phyloP scores from a whole-genome alignment of 1,139 yeast species.

The Starmera stellimalicola region DNA sequence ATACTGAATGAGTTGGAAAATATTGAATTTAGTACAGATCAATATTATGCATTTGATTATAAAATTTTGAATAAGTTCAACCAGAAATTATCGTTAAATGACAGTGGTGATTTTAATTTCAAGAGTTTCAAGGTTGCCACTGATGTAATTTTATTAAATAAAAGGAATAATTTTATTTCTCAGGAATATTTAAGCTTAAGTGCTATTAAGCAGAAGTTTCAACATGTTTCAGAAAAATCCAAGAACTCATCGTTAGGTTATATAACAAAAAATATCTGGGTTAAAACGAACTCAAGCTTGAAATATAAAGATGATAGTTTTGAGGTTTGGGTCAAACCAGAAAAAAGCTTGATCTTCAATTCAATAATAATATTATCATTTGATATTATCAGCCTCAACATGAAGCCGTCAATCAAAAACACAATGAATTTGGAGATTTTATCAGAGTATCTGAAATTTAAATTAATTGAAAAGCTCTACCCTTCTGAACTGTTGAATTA shows the following conservation, averaged over 20 bases:
- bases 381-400: slow-evolving; percentile 27
- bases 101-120: not conserved
- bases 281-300: slow-evolving; percentile 22
- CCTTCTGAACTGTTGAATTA: slow-evolving; percentile 42
- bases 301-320: slow-evolving; percentile 19
- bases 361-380: slow-evolving; percentile 32
- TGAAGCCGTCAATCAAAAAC: slow-evolving; percentile 24
- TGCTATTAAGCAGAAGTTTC: slow-evolving; percentile 10
- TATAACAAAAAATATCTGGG: slow-evolving; percentile 19
- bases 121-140: slow-evolving; percentile 9
- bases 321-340: slow-evolving; percentile 45
- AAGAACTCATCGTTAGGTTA: slow-evolving; percentile 23
- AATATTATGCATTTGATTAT: slow-evolving; percentile 29
- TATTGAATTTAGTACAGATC: slow-evolving; percentile 18
- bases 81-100: slow-evolving; percentile 11
- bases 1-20: slow-evolving; percentile 2
- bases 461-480: slow-evolving; percentile 34
- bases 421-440: slow-evolving; percentile 41
- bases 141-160: slow-evolving; percentile 3
- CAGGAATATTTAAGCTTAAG: slow-evolving; percentile 10
- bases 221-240: slow-evolving; percentile 20
- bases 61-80: slow-evolving; percentile 11
- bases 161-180: slow-evolving; percentile 14
- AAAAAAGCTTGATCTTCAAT: slow-evolving; percentile 18
- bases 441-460: slow-evolving; percentile 33